Evolutionary conservation across 2,329 filamentous ascomycete genomes (phyloP), one percentile per base, ranked within the genome.

Genomic region (Diplodia corticola): DNA sequence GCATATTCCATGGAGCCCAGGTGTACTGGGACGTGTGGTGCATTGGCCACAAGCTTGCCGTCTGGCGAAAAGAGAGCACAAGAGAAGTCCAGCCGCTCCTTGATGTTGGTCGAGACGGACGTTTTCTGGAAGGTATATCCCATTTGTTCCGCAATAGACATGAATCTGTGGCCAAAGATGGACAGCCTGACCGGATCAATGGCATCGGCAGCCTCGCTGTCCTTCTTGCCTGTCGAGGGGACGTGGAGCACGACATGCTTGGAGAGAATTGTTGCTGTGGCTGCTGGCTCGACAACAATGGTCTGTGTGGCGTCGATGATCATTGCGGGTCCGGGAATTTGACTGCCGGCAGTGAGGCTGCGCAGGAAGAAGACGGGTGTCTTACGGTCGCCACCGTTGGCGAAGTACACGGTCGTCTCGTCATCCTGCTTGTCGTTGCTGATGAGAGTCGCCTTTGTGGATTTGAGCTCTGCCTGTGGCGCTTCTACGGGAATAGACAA

Each of bases 91-190:
- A 81, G 72, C 4, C 80, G 74, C 65, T 81, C 79, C 63, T 78
- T 80, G 68, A 81, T 81, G 54, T 80, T 81, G 10, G 81, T 84
- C 0, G 82, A 85, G 10, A 86, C 83, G 0, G 81, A 81, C 0
- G 84, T 86, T 69, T 84, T 83, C 61, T 86, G 84, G 17, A 86
- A 74, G 0, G 84, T 85, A 5, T 81, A 81, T 37, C 84, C 84
- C 84, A 86, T 86, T 68, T 86, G 84, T 67, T 86, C 84, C 0
- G 84, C 84, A 22, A 86, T 85, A 3, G 82, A 82, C 84, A 86
- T 86, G 76, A 86, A 86, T 0, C 84, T 78, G 69, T 86, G 83
- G 0, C 81, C 82, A 64, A 86, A 86, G 50, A 86, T 82, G 12
- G 81, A 84, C 2, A 86, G 79, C 35, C 82, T 77, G 48, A 86